Base-by-base conservation (phyloP, 331 rosid genomes). In the Stylosanthes scabra region DNA sequence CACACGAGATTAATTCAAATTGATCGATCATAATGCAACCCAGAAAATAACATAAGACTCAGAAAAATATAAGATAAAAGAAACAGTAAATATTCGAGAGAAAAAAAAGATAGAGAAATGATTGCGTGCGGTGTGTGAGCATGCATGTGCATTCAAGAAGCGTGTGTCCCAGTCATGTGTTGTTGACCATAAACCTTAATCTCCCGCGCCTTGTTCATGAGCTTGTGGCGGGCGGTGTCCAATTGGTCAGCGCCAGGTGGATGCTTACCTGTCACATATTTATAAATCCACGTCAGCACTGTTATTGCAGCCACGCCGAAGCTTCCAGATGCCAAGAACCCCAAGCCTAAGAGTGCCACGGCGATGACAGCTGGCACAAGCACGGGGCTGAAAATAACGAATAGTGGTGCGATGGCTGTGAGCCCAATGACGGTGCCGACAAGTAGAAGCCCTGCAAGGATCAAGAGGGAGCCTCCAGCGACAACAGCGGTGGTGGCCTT, bases 351-450 rank as follows among this genome's bases (percentile, higher is more conserved):
- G 1, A 91, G 75, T 0, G 83, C 71, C 11, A 84, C 78, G 0
- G 85, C 15, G 27, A 85, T 66, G 28, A 82, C 71, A 1, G 97
- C 90, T 0, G 93, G 95, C 2, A 91, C 85, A 0, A 91, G 80
- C 15, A 89, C 88, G 2, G 93, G 97, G 4, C 97, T 91, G 83
- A 89, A 91, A 12, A 91, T 76, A 20, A 88, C 89, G 0, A 91
- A 79, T 46, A 91, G 78, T 1, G 93, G 97, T 6, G 93, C 89
- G 4, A 75, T 81, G 0, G 86, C 12, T 29, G 93, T 82, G 39
- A 91, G 76, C 0, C 77, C 82, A 0, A 91, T 79, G 16, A 89
- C 88, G 0, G 91, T 91, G 2, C 66, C 86, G 2, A 87, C 83
- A 0, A 84, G 58, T 9, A 80, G 47, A 57, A 91, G 59, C 0